Conservation (phyloP, 2,329 filamentous ascomycete genomes). For the Penicillium paneum region DNA sequence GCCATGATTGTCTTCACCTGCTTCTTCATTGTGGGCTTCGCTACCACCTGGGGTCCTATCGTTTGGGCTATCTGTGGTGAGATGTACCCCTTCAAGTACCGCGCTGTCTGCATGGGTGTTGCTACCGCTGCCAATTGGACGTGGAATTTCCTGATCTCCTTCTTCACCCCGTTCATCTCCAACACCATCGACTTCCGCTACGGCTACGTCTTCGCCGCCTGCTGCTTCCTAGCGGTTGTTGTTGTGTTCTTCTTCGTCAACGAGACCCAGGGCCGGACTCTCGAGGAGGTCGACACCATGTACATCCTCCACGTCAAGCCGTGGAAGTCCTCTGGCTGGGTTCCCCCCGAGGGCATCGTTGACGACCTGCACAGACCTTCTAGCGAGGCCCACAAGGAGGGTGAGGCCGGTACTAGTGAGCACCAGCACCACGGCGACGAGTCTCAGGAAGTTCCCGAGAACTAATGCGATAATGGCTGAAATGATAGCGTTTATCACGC, state of each 20-base stretch:
- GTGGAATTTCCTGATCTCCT: constrained; percentile 72
- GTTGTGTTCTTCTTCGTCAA: constrained; percentile 76
- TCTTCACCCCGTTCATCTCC: constrained; percentile 80
- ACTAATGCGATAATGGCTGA: constrained; percentile 9
- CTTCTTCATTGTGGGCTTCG: constrained; percentile 72
- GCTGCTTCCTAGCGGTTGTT: constrained; percentile 62
- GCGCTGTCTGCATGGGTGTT: constrained; percentile 73
- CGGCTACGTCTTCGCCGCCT: constrained; percentile 74
- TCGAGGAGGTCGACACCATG: constrained; percentile 80
- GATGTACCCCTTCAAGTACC: constrained; percentile 48
- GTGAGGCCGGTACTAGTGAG: constrained; percentile 18
- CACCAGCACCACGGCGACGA: constrained; percentile 23
- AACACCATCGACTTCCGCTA: constrained; percentile 69
- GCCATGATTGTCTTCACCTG: constrained; percentile 70
- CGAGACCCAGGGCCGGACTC: constrained; percentile 67
- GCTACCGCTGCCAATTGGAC: constrained; percentile 75
- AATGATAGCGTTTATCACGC: background rate
- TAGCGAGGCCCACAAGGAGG: constrained; percentile 16
- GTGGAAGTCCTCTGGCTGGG: constrained; percentile 57
- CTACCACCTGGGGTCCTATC: constrained; percentile 66
- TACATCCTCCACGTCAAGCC: constrained; percentile 65
- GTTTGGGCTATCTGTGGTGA: constrained; percentile 47
- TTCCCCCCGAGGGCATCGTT: constrained; percentile 33
- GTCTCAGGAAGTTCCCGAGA: constrained; percentile 9
- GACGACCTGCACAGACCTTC: constrained; percentile 26